Evolutionary conservation across 2,329 filamentous ascomycete species (phyloP), one percentile per base, ranked within the genome.

Genomic region (Ambrosiella cleistominuta): DNA sequence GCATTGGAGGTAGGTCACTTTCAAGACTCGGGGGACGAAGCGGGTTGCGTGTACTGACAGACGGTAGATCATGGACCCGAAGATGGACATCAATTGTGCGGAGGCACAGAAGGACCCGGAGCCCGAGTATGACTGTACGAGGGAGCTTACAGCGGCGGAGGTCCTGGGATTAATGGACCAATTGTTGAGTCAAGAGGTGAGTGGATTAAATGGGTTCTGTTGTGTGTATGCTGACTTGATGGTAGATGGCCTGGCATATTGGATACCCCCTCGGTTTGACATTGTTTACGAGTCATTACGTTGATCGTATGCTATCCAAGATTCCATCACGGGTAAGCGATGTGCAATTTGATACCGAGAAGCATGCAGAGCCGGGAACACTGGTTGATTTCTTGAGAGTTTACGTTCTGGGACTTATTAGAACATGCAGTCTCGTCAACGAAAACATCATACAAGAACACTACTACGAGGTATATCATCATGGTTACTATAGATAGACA

Each of bases 231-330:
- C 60, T 51, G 19, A 17, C 19, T 7, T 6, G 15, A 2, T 19
- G 39, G 35, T 65, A 93, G 84, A 94, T 95, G 80, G 88, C 89
- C 62, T 98, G 94, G 90, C 89, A 97, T 68, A 81, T 88, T 64
- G 93, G 94, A n/a, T 90, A 95, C 66, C 89, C 93, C 1, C 78
- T 98, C 7, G 94, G 91, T 1, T 93, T 97, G 68, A 97, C 93
- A 0, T 73, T 98, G 1, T 89, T 97, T 67, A 96, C 90, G 4
- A 95, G 88, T 56, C 76, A 95, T 39, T 93, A 98, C 68, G 80
- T 97, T 59, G 90, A 96, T 65, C 82, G 81, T 54, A 75, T 98
- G 13, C 72, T 95, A 61, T 85, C 82, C 71, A 83, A 86, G 0
- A 75, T 78, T 37, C 83, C 86, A 3, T 72, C 71, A 40, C 77